Percentiles rank a stretch among this genome's conserved stretches.
Evolutionary conservation across 768 basidiomycete genomes (phyloP).

Genomic region (Rhodosporidiobolus sp.): DNA sequence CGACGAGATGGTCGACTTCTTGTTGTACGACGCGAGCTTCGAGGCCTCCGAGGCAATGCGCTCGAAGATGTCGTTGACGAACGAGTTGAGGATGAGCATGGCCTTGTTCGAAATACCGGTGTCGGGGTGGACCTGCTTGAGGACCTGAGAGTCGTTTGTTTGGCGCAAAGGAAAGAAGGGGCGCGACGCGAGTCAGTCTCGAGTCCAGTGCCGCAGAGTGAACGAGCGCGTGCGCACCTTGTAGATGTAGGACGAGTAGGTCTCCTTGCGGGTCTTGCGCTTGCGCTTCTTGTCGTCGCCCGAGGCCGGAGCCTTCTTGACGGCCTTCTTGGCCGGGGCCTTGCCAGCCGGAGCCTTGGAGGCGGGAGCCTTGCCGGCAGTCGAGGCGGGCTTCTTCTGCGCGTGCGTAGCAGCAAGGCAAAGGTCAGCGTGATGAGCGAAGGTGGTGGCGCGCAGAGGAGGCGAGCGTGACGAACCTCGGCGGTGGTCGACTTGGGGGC

Average conservation of each 20-base stretch:
- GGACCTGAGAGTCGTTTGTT: constrained; percentile 56
- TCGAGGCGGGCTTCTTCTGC: constrained; percentile 54
- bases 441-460: background rate
- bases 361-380: constrained; percentile 56
- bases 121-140: constrained; percentile 96
- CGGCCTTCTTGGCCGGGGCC: constrained; percentile 43
- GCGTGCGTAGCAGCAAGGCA: constrained; percentile 39
- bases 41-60: constrained; percentile 69
- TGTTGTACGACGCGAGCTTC: constrained; percentile 91
- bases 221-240: constrained; percentile 52
- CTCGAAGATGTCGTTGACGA: constrained; percentile 92
- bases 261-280: constrained; percentile 77
- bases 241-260: constrained; percentile 85
- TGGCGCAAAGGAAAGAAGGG: background rate
- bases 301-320: constrained; percentile 42
- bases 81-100: constrained; percentile 86
- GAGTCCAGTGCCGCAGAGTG: no score
- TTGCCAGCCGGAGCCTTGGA: constrained; percentile 42
- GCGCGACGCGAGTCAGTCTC: background rate
- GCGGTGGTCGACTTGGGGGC: constrained; percentile 36
- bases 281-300: constrained; percentile 51
- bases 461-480: constrained; percentile 19
- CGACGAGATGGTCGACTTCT: constrained; percentile 98
- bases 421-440: background rate
- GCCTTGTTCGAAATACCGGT: constrained; percentile 98